Base-by-base conservation (phyloP, 768 basidiomycete species). In the Chiua virens region DNA sequence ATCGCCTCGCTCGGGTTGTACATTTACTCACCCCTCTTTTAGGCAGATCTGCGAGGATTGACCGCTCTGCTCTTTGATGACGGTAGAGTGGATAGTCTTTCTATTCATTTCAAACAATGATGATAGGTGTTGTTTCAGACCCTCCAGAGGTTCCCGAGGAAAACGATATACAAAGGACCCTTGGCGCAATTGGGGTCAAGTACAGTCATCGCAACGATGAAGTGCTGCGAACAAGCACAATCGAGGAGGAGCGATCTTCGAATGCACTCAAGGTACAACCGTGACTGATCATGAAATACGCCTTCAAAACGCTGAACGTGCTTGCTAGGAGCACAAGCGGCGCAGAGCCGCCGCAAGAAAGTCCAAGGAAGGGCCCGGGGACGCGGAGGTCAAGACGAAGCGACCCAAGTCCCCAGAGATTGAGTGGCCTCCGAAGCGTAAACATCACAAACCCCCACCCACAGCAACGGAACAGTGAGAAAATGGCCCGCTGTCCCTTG, bases 171-270 rank as follows among this genome's bases (percentile, higher is more conserved):
- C 75, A 82, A 52, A 78, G 73, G 57, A 79, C 81, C 0, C 72
- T 91, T 17, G 77, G 74, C 49, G 74, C 75, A 8, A 75, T 82
- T 23, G 87, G 87, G 3, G 80, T 89, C 5, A 77, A 75, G 45
- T 92, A 92, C 55, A 86, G 79, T 28, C 90, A 92, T 60, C 76
- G 78, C 21, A 92, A 92, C 54, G 85, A 88, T 47, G 79, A 85
- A 18, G 73, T 92, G 14, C 72, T 92, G 14, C 73, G 75, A 8
- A 79, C 85, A 4, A 92, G 82, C 61, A 76, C 75, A 9, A 82
- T 91, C 23, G 87, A 89, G 59, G 81, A 82, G 46, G 79, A 83
- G 57, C 77, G 82, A 39, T 77, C 82, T 4, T 78, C 75, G 52
- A 76, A 74, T 20, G 77, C 78, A 15, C 65, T 84, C 25, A 68